Conservation (phyloP, 257 asterid genomes). For the Forsythia viridissima region DNA sequence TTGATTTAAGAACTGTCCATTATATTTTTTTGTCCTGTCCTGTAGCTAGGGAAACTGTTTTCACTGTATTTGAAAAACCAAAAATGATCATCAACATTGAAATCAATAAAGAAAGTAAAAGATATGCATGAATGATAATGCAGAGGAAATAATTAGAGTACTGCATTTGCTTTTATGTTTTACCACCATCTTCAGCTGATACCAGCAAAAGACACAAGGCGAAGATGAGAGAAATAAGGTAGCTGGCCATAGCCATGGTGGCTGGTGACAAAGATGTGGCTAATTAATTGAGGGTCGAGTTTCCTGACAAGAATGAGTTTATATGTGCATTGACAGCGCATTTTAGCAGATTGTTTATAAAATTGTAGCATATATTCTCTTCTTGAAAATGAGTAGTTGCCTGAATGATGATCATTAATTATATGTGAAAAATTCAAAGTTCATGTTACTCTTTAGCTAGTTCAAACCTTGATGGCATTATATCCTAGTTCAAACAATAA, state of each 20-base stretch:
- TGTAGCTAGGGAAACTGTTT: slow-evolving; percentile 27
- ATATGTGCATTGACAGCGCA: not conserved
- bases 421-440: not conserved
- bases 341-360: not conserved
- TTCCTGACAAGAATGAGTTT: not conserved
- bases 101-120: not conserved
- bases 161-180: too few relatives aligned
- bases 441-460: not conserved
- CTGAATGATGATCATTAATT: too few relatives aligned
- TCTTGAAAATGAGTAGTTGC: not conserved
- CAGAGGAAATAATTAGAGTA: not conserved
- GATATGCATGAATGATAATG: not conserved
- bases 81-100: not conserved
- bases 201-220: slow-evolving; percentile 5
- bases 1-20: too few relatives aligned
- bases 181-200: slow-evolving; percentile 17
- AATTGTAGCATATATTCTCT: not conserved
- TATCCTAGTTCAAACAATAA: not conserved
- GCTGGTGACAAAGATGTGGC: not conserved
- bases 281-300: not conserved
- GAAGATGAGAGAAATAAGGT: slow-evolving; percentile 13
- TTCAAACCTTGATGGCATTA: not conserved
- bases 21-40: not conserved
- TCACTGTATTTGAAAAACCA: not conserved
- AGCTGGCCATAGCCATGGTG: slow-evolving; percentile 21